Evolutionary conservation across 768 basidiomycete genomes (phyloP).

Genomic region (Tubosaeta sp.): DNA sequence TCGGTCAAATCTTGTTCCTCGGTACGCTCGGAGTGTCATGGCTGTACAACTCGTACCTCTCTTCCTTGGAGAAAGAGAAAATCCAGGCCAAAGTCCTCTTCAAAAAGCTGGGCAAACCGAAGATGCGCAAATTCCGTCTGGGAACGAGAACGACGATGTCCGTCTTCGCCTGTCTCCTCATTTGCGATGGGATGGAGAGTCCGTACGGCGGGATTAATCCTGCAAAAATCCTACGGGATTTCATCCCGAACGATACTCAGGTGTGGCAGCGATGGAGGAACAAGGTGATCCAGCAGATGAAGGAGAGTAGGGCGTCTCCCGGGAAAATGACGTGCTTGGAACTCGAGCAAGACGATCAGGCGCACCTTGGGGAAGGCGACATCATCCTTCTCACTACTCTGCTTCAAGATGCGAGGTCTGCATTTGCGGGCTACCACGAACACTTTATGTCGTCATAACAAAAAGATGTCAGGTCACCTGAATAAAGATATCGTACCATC

Average conservation of each 20-base stretch:
- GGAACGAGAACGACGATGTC: constrained; percentile 20
- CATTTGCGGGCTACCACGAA: constrained; percentile 15
- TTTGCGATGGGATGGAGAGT: constrained; percentile 22
- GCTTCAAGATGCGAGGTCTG: constrained; percentile 14
- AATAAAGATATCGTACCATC: too few relatives aligned
- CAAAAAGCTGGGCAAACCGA: constrained; percentile 11
- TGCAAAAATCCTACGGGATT: constrained; percentile 14
- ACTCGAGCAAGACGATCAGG: constrained; percentile 7
- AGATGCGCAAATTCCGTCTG: constrained; percentile 18
- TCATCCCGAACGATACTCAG: constrained; percentile 20
- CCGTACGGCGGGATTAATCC: constrained; percentile 11
- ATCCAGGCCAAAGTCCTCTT: constrained; percentile 21
- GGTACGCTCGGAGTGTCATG: constrained; percentile 30
- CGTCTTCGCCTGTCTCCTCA: constrained; percentile 23
- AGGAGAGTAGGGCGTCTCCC: background rate
- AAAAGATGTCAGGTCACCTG: background rate
- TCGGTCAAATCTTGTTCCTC: constrained; percentile 35
- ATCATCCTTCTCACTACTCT: constrained; percentile 12
- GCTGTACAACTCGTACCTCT: constrained; percentile 34
- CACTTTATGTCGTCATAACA: background rate
- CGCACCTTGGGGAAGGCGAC: constrained; percentile 8
- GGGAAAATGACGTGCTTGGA: background rate
- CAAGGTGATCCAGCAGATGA: constrained; percentile 19
- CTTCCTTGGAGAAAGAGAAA: constrained; percentile 34
- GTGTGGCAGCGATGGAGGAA: constrained; percentile 25